A percentile compares a stretch with the other conserved stretches of the same genome.
These are phyloP conservation scores for Gliomastix tumulicola DNA, from an alignment of 2,329 filamentous ascomycete genomes.

Conservation along the genomic window DNA sequence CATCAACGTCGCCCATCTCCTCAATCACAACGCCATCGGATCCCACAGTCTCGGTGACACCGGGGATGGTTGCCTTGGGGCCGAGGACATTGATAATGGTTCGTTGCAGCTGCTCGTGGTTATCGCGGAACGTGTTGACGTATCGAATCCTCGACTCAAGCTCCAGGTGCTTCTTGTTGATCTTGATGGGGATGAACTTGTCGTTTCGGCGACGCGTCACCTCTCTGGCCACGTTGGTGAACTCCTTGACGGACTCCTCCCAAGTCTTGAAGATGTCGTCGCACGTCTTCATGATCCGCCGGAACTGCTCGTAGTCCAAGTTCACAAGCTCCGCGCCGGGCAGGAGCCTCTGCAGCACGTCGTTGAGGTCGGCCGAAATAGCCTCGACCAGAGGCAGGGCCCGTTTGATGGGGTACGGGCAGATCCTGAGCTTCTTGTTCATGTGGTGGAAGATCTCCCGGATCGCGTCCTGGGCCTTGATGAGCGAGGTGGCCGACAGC, in stretches of 20 bases:
- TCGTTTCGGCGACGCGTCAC: constrained; percentile 89
- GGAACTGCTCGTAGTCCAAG: constrained; percentile 86
- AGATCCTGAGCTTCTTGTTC: constrained; percentile 96
- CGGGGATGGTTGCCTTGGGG: constrained; percentile 55
- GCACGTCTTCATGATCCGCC: constrained; percentile 73
- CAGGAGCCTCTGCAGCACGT: constrained; percentile 76
- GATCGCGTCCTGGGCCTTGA: constrained; percentile 84
- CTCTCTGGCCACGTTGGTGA: constrained; percentile 94
- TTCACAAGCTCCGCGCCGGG: constrained; percentile 86
- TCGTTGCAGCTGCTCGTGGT: constrained; percentile 93
- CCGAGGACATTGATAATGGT: constrained; percentile 97
- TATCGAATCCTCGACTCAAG: constrained; percentile 90
- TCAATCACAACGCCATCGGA: constrained; percentile 69
- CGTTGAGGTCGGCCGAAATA: constrained; percentile 88
- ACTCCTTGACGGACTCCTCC: constrained; percentile 96
- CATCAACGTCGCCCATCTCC: constrained; percentile 95
- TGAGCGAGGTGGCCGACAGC: constrained; percentile 80
- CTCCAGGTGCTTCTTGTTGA: constrained; percentile 77
- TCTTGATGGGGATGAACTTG: constrained; percentile 98
- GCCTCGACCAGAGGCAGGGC: constrained; percentile 93
- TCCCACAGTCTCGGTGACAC: constrained; percentile 40
- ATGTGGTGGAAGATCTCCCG: constrained; percentile 86
- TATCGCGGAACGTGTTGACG: constrained; percentile 88
- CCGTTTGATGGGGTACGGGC: constrained; percentile 87
- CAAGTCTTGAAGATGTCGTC: constrained; percentile 84